Percentiles rank a stretch among this genome's conserved stretches.
phyloP scores from a whole-genome alignment of 2,329 filamentous ascomycete species.

The Fusarium graminum region DNA sequence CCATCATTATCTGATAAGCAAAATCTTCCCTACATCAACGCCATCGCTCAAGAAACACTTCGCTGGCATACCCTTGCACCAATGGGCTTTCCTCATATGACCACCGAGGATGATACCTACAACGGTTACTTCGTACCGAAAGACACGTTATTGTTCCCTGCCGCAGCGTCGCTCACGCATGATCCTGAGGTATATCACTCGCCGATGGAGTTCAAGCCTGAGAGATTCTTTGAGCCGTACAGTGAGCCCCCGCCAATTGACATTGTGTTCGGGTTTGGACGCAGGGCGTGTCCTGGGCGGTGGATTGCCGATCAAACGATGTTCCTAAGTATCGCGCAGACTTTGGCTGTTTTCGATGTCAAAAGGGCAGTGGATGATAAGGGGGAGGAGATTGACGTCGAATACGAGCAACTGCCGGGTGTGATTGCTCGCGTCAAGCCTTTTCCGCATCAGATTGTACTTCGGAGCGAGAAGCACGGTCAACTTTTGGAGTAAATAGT shows the following conservation, averaged over 20 bases:
- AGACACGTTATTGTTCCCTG: conserved; percentile 35
- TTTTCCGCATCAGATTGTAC: neutral
- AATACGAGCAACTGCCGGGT: conserved; percentile 19
- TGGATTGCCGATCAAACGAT: conserved; percentile 51
- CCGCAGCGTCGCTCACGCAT: conserved; percentile 1
- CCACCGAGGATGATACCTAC: conserved; percentile 49
- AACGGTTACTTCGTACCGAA: conserved; percentile 48
- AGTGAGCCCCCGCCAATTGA: conserved; percentile 49
- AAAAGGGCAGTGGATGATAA: conserved; percentile 41
- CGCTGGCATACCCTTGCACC: conserved; percentile 52
- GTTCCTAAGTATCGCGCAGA: conserved; percentile 55
- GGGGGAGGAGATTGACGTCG: conserved; percentile 53
- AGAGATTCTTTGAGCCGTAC: conserved; percentile 13
- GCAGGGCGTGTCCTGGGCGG: conserved; percentile 54
- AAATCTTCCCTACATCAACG: conserved; percentile 58
- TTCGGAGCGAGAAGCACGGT: neutral
- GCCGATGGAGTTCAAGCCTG: conserved; percentile 52
- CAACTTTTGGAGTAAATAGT: neutral
- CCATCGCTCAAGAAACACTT: conserved; percentile 50
- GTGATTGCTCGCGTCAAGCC: conserved; percentile 26
- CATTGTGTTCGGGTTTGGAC: conserved; percentile 54
- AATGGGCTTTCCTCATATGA: conserved; percentile 55
- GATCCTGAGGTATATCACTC: conserved; percentile 60
- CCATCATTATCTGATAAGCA: conserved; percentile 59
- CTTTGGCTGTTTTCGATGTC: conserved; percentile 62